Evolutionary conservation across 768 basidiomycete species (phyloP).

Genomic region (Amanita inopinata): DNA sequence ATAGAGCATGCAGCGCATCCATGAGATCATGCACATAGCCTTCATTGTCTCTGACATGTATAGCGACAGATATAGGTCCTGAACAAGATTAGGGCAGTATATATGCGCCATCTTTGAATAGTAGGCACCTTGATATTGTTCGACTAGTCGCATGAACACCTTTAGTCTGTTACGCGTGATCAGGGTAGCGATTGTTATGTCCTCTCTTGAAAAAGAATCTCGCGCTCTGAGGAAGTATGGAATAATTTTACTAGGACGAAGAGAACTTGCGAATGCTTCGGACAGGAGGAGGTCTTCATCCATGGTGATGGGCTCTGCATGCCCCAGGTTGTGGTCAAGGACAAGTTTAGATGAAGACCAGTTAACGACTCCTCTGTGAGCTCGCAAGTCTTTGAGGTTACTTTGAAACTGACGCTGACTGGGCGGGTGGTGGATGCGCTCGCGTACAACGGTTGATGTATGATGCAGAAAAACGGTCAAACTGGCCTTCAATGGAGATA

Average conservation of each 20-base stretch:
- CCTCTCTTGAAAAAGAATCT: conserved; percentile 43
- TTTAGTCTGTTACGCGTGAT: conserved; percentile 73
- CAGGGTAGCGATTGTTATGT: conserved; percentile 80
- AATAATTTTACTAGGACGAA: conserved; percentile 66
- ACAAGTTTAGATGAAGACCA: conserved; percentile 27
- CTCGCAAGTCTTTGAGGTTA: conserved; percentile 5
- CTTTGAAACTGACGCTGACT: conserved; percentile 6
- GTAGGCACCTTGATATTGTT: conserved; percentile 62
- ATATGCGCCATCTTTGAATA: neutral
- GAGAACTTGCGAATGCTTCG: conserved; percentile 58
- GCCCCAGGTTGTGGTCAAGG: conserved; percentile 25
- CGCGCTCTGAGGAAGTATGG: conserved; percentile 76
- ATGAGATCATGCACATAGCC: conserved; percentile 40
- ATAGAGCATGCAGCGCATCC: conserved; percentile 53
- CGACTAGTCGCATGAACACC: conserved; percentile 61
- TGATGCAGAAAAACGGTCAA: conserved; percentile 7
- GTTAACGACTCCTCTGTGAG: conserved; percentile 11
- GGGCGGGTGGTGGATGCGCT: conserved; percentile 3
- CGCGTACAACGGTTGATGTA: conserved; percentile 12
- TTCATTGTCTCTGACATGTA: conserved; percentile 56
- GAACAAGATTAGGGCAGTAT: conserved; percentile 5
- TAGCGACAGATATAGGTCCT: conserved; percentile 82
- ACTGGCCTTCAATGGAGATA: conserved; percentile 11
- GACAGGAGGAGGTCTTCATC: conserved; percentile 49
- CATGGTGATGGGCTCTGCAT: conserved; percentile 23